phyloP scores from a whole-genome alignment of 768 basidiomycete species.

The Leccinellum albellum region DNA sequence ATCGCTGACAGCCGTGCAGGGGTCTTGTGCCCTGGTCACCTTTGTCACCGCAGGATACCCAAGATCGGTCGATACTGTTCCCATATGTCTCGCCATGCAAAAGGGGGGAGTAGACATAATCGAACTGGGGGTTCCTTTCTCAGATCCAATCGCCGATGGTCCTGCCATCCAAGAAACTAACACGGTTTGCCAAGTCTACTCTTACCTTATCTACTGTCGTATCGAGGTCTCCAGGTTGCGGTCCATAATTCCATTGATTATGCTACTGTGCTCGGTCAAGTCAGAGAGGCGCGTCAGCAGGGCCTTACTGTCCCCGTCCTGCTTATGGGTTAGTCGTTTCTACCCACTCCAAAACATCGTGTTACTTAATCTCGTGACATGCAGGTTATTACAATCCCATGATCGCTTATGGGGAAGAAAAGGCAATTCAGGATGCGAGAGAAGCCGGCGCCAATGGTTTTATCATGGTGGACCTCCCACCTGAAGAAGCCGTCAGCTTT shows the following conservation, averaged over 20 bases:
- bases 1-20: slow-evolving; percentile 15
- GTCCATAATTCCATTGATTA: slow-evolving; percentile 80
- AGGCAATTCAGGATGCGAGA: slow-evolving; percentile 83
- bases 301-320: slow-evolving; percentile 84
- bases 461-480: slow-evolving; percentile 96
- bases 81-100: slow-evolving; percentile 88
- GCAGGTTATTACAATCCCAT: slow-evolving; percentile 97
- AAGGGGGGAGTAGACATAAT: slow-evolving; percentile 91
- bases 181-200: slow-evolving; percentile 45
- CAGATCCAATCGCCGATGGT: slow-evolving; percentile 95
- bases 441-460: slow-evolving; percentile 95
- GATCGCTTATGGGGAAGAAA: slow-evolving; percentile 92
- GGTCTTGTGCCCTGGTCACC: slow-evolving; percentile 65
- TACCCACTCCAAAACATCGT: background rate
- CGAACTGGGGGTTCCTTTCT: slow-evolving; percentile 77
- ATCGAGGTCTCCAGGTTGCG: slow-evolving; percentile 58
- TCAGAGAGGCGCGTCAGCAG: slow-evolving; percentile 74
- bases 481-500: slow-evolving; percentile 92
- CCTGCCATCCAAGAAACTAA: slow-evolving; percentile 91
- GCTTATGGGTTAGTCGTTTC: slow-evolving; percentile 24
- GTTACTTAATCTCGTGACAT: background rate
- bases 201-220: background rate
- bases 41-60: slow-evolving; percentile 97
- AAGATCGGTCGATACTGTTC: slow-evolving; percentile 71
- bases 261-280: slow-evolving; percentile 62